Evolutionary conservation across 805 yeast genomes (phyloP), one percentile per base, ranked within the genome.

Genomic region (Pichia manshurica): DNA sequence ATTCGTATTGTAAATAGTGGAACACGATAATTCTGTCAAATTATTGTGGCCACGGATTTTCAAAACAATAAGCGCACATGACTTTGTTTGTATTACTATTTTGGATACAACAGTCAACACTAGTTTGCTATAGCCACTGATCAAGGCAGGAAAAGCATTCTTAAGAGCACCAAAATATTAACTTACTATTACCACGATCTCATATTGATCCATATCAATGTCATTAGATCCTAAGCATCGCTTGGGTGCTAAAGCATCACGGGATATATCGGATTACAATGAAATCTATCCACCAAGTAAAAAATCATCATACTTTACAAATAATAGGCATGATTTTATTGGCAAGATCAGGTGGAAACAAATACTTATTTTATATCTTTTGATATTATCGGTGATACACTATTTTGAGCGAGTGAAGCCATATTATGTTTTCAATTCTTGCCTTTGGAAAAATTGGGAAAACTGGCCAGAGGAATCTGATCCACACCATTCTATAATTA

Each of bases 361-460:
- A 31, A 25, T 63, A 16, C 45, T 59, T 9, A 17, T 66, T 6
- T 28, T 67, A 12, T 52, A 63, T 7, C 10, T 67, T 0, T 17
- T 68, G 2, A 80, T 86, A 82, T 35, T 71, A 1, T 36, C 65
- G 1, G 48, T 72, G 16, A 64, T 81, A 10, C 73, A 74, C 47
- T 76, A 78, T 58, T 73, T 71, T 50, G 90, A 84, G 57, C 65
- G 84, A 49, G 57, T 69, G 3, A 70, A 67, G 9, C 81, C 81
- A 1, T 65, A 62, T 44, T 55, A 64, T 17, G 72, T 77, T 0
- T 64, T 83, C 16, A 53, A 60, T 7, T 50, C 60, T 25, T 84
- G 89, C 58, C 54, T 64, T 5, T 89, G 96, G 96, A 57, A 64
- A 2, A 62, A 61, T 0, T 84, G 91, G 90, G 88, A 82, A 54